phyloP scores from a whole-genome alignment of 108 stramenopile species.

The Seminavis robusta region DNA sequence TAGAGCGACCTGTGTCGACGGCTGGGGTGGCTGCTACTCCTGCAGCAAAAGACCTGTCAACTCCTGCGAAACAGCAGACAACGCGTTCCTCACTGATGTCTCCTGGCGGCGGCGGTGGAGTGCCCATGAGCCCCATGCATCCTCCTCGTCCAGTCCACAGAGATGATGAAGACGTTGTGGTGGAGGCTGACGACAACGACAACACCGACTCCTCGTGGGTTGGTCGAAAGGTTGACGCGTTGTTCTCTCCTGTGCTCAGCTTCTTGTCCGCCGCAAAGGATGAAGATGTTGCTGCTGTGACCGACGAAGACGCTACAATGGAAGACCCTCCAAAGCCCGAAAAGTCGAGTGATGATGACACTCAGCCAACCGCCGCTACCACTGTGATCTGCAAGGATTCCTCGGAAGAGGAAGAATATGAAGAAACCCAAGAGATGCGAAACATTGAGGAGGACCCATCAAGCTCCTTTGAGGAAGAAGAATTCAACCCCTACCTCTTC shows the following conservation, averaged over 20 bases:
- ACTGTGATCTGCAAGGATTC: too few species aligned
- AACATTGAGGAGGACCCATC: conserved; percentile 10
- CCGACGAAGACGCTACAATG: conserved; percentile 16
- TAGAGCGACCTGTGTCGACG: conserved; percentile 6
- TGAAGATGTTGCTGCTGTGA: conserved; percentile 8
- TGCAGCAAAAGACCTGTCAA: neutral
- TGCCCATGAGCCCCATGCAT: conserved; percentile 67
- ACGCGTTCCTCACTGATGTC: neutral
- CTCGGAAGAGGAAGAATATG: too few species aligned
- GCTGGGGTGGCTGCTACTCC: neutral
- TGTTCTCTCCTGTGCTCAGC: conserved; percentile 79
- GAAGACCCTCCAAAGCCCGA: too few species aligned
- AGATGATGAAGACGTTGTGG: conserved; percentile 14
- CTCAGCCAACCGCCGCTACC: conserved; percentile 2
- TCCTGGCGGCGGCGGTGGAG: conserved; percentile 13
- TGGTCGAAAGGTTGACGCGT: conserved; percentile 48
- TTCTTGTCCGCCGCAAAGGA: conserved; percentile 34
- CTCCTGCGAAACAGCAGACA: neutral
- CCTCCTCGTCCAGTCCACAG: conserved; percentile 40
- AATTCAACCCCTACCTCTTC: conserved; percentile 96
- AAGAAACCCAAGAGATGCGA: neutral
- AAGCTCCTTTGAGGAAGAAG: conserved; percentile 68
- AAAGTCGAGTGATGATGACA: too few species aligned
- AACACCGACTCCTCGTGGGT: conserved; percentile 46
- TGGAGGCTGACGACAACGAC: conserved; percentile 18